Conservation (phyloP, 495 filamentous ascomycete genomes). For the Copromyces sp. region DNA sequence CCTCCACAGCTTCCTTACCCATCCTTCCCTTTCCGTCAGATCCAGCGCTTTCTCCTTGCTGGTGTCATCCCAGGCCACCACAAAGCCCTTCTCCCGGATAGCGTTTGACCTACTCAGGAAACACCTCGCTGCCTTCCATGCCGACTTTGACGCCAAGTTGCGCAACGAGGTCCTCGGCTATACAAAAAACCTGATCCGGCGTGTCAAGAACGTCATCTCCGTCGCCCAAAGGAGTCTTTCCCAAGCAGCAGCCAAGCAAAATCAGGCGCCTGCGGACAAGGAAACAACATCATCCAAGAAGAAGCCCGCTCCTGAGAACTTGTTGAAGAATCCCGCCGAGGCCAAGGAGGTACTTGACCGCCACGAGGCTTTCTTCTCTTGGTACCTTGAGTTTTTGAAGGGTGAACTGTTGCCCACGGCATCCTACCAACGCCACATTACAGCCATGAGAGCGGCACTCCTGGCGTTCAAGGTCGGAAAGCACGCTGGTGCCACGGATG, state of each 20-base stretch:
- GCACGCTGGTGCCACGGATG: conserved; percentile 17
- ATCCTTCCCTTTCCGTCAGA: conserved; percentile 52
- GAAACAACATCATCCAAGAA: conserved; percentile 10
- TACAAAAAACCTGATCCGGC: conserved; percentile 56
- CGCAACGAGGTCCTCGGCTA: conserved; percentile 64
- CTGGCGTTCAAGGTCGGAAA: conserved; percentile 47
- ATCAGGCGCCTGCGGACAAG: not conserved
- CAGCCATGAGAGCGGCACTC: conserved; percentile 55
- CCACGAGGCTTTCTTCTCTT: conserved; percentile 51
- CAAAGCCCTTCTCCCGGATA: conserved; percentile 53
- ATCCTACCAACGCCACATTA: conserved; percentile 82
- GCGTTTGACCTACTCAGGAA: conserved; percentile 49
- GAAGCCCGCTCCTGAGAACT: conserved; percentile 15
- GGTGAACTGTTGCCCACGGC: conserved; percentile 61
- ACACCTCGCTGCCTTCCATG: conserved; percentile 58
- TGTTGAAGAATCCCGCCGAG: conserved; percentile 12
- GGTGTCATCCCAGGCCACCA: conserved; percentile 55
- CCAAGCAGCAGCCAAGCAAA: not conserved
- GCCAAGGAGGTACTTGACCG: conserved; percentile 21
- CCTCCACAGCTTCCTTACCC: conserved; percentile 48
- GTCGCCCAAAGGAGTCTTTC: conserved; percentile 27
- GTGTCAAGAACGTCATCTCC: conserved; percentile 45
- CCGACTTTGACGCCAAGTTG: conserved; percentile 74
- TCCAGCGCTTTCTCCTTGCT: conserved; percentile 67
- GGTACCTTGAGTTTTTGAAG: conserved; percentile 63